phyloP scores from a whole-genome alignment of 306 rosid genomes.

The Quercus agrifolia region DNA sequence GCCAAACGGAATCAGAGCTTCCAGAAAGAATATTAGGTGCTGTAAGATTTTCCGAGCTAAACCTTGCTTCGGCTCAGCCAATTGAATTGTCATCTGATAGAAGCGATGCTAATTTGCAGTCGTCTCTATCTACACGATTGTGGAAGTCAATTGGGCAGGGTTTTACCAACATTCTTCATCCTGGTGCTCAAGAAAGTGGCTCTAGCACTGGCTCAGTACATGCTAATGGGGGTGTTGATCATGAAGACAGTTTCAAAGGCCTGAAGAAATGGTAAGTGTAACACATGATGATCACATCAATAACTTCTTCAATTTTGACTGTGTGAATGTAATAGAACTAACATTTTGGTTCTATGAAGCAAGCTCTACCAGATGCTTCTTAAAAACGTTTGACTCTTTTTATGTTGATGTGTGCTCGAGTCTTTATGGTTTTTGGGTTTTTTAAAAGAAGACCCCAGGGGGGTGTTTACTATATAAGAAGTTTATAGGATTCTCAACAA shows the following conservation, averaged over 20 bases:
- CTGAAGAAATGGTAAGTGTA: conserved; percentile 37
- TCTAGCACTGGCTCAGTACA: conserved; percentile 32
- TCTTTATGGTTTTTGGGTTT: neutral
- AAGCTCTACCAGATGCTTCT: neutral
- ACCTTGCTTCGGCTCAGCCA: conserved; percentile 65
- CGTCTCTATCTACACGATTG: conserved; percentile 52
- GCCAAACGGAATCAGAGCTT: conserved; percentile 71
- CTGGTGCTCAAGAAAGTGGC: conserved; percentile 58
- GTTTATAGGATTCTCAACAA: neutral
- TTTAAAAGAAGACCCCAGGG: no score
- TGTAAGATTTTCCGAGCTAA: conserved; percentile 63
- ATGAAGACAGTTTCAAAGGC: conserved; percentile 23
- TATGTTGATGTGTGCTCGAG: neutral
- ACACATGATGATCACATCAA: neutral
- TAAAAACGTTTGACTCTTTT: neutral
- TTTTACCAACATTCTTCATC: conserved; percentile 54
- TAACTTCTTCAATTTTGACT: neutral
- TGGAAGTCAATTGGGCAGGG: conserved; percentile 84
- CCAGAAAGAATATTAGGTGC: conserved; percentile 77
- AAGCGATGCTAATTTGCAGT: conserved; percentile 28
- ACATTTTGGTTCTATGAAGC: neutral
- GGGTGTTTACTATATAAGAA: neutral
- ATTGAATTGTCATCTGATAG: conserved; percentile 39
- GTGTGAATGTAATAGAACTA: neutral
- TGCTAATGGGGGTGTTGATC: conserved; percentile 27